Evolutionary conservation across 2,329 filamentous ascomycete species (phyloP).

Genomic region (Scopulariopsis brevicaulis): DNA sequence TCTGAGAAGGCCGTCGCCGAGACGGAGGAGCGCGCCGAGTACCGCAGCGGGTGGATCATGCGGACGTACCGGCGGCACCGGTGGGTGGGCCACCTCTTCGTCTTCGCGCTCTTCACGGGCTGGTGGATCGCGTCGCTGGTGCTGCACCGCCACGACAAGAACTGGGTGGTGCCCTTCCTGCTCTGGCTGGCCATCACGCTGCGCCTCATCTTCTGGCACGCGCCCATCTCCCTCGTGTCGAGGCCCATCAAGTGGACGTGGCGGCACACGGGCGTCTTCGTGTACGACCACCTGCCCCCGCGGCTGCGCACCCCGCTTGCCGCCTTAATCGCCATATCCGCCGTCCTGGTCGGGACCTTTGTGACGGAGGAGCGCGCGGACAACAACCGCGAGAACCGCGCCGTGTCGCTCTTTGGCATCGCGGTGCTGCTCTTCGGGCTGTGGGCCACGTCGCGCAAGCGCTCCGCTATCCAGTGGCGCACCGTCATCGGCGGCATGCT

Average conservation of each 20-base stretch:
- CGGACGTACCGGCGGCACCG: constrained; percentile 32
- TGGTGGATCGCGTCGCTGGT: constrained; percentile 73
- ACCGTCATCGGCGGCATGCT: constrained; percentile 85
- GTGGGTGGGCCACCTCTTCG: constrained; percentile 31
- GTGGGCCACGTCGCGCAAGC: constrained; percentile 60
- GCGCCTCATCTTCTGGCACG: constrained; percentile 62
- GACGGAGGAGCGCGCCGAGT: constrained; percentile 11
- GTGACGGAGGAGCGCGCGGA: constrained; percentile 57
- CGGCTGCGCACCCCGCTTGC: constrained; percentile 40
- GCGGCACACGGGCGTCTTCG: constrained; percentile 48
- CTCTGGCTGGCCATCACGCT: constrained; percentile 66
- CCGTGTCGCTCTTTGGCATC: constrained; percentile 70
- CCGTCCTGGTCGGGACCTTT: constrained; percentile 71
- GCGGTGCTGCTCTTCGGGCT: constrained; percentile 56
- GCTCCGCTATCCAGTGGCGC: constrained; percentile 55
- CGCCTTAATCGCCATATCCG: constrained; percentile 51
- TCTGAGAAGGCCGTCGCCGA: constrained; percentile 22
- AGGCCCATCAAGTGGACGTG: constrained; percentile 57
- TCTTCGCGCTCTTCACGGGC: constrained; percentile 32
- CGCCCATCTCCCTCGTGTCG: constrained; percentile 56
- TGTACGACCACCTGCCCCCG: constrained; percentile 53
- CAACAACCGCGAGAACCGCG: constrained; percentile 72
- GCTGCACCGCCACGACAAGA: constrained; percentile 58
- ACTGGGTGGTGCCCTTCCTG: constrained; percentile 78
- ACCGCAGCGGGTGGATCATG: constrained; percentile 11